A percentile compares a stretch with the other conserved stretches of the same genome.
Evolutionary conservation across 129 eudicot genomes (phyloP).

Genomic region (Flaveria bidentis): DNA sequence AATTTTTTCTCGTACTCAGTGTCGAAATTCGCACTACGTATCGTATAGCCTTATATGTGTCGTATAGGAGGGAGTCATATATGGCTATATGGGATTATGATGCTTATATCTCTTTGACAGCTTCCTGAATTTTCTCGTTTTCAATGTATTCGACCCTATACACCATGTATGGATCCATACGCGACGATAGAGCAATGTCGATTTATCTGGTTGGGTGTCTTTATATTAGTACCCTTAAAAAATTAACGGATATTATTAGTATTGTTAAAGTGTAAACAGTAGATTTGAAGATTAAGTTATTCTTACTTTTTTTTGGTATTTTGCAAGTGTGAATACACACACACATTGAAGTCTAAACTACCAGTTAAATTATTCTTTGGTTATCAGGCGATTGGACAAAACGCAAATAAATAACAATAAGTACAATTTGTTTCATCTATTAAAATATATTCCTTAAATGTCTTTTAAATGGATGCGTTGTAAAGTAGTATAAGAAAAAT

Average conservation of each 20-base stretch:
- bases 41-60: too few relatives aligned
- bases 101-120: too few relatives aligned
- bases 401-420: background rate
- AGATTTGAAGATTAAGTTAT: background rate
- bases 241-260: background rate
- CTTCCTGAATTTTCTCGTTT: too few relatives aligned
- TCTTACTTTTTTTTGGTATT: background rate
- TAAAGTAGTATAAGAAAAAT: background rate
- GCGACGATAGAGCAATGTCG: too few relatives aligned
- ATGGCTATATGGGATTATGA: too few relatives aligned
- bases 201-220: too few relatives aligned
- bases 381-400: constrained; percentile 1
- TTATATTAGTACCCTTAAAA: too few relatives aligned
- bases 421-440: background rate
- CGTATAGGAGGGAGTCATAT: too few relatives aligned
- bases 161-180: too few relatives aligned
- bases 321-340: background rate
- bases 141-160: too few relatives aligned
- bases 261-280: background rate
- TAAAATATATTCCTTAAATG: background rate
- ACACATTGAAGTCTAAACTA: background rate
- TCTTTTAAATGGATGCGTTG: background rate
- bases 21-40: too few relatives aligned
- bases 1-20: too few relatives aligned
- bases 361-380: background rate